Conservation (phyloP, 140 eudicot genomes). For the Ambrosia hybrid region DNA sequence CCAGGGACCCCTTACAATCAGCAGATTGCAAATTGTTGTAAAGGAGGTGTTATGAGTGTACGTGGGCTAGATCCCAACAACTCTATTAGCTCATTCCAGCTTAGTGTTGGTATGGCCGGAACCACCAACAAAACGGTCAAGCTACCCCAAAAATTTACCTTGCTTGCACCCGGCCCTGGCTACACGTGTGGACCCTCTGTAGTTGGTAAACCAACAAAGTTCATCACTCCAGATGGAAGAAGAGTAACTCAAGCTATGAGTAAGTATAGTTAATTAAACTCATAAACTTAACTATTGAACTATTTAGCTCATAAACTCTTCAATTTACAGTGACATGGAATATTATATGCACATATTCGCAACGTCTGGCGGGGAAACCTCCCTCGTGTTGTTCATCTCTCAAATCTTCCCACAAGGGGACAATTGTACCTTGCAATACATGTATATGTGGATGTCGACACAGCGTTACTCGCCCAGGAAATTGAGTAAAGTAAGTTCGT, state of each 20-base stretch:
- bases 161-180: slow-evolving; percentile 85
- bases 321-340: slow-evolving; percentile 86
- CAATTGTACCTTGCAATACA: slow-evolving; percentile 75
- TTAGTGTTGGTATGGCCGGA: slow-evolving; percentile 82
- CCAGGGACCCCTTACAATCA: slow-evolving; percentile 91
- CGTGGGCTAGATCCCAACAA: slow-evolving; percentile 71
- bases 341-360: slow-evolving; percentile 83
- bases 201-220: slow-evolving; percentile 59
- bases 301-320: neutral
- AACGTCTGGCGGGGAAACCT: slow-evolving; percentile 69
- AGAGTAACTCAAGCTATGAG: slow-evolving; percentile 89
- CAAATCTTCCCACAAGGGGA: slow-evolving; percentile 73
- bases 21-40: slow-evolving; percentile 87
- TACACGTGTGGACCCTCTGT: slow-evolving; percentile 86
- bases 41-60: slow-evolving; percentile 81
- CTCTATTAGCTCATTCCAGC: slow-evolving; percentile 70
- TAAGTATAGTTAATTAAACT: slow-evolving; percentile 39
- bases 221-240: slow-evolving; percentile 57
- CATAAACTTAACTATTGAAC: neutral
- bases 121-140: slow-evolving; percentile 74
- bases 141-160: slow-evolving; percentile 73
- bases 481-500: slow-evolving; percentile 67
- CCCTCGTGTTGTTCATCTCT: slow-evolving; percentile 86
- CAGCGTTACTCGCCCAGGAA: slow-evolving; percentile 54
- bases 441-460: slow-evolving; percentile 90